Evolutionary conservation across 169 alveolate species (phyloP), one percentile per base, ranked within the genome.

Genomic region (Eimeria necatrix): DNA sequence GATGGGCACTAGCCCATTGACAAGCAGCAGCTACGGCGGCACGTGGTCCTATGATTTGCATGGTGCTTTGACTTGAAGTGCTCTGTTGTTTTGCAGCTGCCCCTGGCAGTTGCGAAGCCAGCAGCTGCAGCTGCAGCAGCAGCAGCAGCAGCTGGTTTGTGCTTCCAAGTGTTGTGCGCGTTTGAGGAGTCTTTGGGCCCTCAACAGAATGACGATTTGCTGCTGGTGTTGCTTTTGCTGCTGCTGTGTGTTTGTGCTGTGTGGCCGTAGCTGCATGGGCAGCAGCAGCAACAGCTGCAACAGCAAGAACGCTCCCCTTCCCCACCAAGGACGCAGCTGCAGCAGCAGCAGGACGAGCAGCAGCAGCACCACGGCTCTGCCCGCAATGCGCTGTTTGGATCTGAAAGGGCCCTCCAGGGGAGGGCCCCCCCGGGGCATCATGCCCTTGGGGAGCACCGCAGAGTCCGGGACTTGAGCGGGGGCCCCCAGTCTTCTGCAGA

Each of bases 191-290:
- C 8, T 64, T 41, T 22, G 49, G 49, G 48, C 87, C 87, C 68
- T 76, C 64, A 49, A 60, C 87, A 76, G 41, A 22, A 60, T 76
- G 22, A 71, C 81, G 81, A 10, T 68, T 68, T 68, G 78, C 81
- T 71, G 81, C 53, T 71, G 81, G 22, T 71, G 81, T 12, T 71
- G 81, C 52, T 76, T 14, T 8, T 56, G 64, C n/a, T 76, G 64
- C 64, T 76, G 64, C 87, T 76, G 87, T 76, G 87, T 76, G 87
- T 49, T 48, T 48, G 61, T 49, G n/a, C 22, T 76, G 87, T 76
- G 87, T 76, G 87, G 87, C 87, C 87, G 56, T 49, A 76, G 87
- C 87, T 76, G 87, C 81, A 71, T 71, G 81, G 81, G 81, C 81
- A 71, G 78, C 78, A 68, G 74, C 74, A 61, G 78, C 78, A 68